Conservation (phyloP, 805 yeast genomes). For the Vanderwaltozyma polyspora region DNA sequence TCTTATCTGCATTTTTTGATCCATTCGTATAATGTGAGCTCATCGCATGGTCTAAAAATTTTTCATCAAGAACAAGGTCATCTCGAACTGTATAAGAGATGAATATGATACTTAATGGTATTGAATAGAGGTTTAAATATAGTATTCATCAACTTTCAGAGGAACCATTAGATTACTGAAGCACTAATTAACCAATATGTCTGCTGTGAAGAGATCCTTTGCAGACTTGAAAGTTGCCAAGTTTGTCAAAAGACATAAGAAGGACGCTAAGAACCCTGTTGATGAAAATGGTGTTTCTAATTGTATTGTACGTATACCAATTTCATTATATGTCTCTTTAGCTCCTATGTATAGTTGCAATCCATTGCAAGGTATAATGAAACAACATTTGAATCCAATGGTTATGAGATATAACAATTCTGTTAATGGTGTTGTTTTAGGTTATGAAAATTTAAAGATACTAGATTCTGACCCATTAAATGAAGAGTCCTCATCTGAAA, state of each 20-base stretch:
- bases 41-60: neutral
- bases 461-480: constrained; percentile 34
- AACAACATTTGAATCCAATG: constrained; percentile 84
- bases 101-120: too few species aligned
- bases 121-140: too few species aligned
- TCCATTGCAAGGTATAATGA: constrained; percentile 69
- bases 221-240: constrained; percentile 11
- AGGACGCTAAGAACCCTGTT: constrained; percentile 19
- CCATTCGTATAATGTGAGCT: neutral
- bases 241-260: constrained; percentile 23
- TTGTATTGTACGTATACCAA: constrained; percentile 25
- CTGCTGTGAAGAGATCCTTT: constrained; percentile 17
- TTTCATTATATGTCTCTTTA: constrained; percentile 62
- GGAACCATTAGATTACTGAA: too few species aligned
- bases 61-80: neutral
- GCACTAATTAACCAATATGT: too few species aligned
- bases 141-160: too few species aligned
- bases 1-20: neutral
- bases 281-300: constrained; percentile 23
- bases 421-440: constrained; percentile 73
- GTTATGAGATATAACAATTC: constrained; percentile 69
- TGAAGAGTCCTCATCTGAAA: constrained; percentile 29
- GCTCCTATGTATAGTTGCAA: constrained; percentile 69
- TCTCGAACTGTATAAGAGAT: neutral
- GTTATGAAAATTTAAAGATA: constrained; percentile 57